Base-by-base conservation (phyloP, 148 eudicot genomes). In the Drosera capensis region DNA sequence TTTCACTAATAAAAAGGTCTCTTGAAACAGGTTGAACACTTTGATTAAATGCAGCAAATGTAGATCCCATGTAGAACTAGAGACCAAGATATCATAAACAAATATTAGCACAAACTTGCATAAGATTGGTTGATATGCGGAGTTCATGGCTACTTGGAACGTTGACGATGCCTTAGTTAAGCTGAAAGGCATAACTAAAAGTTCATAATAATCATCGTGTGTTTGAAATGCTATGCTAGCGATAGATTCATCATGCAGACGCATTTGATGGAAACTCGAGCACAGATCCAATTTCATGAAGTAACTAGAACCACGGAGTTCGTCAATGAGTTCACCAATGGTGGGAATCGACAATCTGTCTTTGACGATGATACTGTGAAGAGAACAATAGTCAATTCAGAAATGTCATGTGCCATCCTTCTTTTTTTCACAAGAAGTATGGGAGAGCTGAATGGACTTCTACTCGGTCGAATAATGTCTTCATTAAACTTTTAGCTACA, bases 121-220 rank as follows among this genome's bases (percentile, higher is more conserved):
- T 5, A 48, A 29, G 28, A 1, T 12, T 14, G 45, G 26, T 18
- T 14, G 25, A 3, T 25, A 19, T 11, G 43, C 15, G 25, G 18
- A 20, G 11, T 28, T 43, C 40, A 52, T 26, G 1, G 39, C 2
- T 1, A 23, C 38, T 38, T 54, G 49, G 16, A 54, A 54, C 1
- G 58, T 53, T 5, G 57, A 41, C 1, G 48, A 48, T 1, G 46
- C 47, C 15, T 41, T 53, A 20, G 35, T 23, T 0, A 53, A 16
- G 5, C 57, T 38, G 15, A 53, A 53, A 1, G 48, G 24, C 57
- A 53, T 53, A 5, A 54, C 49, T 1, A 42, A 13, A 12, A 18
- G 43, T 23, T 54, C 40, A 21, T 26, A 43, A 8, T 42, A 48
- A 3, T 7, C 49, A 26, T 12, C 13, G 8, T 42, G 40, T 2